A percentile compares a stretch with the other conserved stretches of the same genome.
Conservation (phyloP, 2,329 filamentous ascomycete species). For the Chrysosporium keratinophilum region DNA sequence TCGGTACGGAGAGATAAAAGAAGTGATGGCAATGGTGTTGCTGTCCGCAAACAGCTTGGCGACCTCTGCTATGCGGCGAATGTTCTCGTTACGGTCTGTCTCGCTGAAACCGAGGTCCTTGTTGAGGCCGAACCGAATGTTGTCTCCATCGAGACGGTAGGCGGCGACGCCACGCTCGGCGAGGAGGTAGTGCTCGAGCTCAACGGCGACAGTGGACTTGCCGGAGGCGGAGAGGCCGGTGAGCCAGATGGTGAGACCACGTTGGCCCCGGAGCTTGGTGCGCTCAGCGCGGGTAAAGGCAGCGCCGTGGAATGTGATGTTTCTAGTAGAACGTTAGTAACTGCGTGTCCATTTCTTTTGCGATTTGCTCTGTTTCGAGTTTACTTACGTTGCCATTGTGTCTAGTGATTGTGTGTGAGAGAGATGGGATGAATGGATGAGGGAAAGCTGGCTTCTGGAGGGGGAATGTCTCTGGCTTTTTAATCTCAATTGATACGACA, state of each 20-base stretch:
- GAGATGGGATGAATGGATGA: conserved; percentile 1
- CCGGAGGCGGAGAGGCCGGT: conserved; percentile 92
- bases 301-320: conserved; percentile 40
- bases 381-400: conserved; percentile 14
- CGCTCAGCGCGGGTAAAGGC: conserved; percentile 36
- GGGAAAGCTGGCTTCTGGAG: background rate
- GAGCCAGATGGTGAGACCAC: conserved; percentile 93
- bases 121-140: conserved; percentile 95
- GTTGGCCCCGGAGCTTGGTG: conserved; percentile 56
- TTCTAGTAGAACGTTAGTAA: conserved; percentile 23
- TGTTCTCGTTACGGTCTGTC: conserved; percentile 92
- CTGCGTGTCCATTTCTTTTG: background rate
- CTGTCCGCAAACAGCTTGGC: conserved; percentile 94
- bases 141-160: conserved; percentile 95
- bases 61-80: conserved; percentile 89
- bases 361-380: background rate
- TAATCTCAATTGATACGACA: background rate
- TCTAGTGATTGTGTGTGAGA: background rate
- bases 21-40: conserved; percentile 77
- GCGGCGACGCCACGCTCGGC: conserved; percentile 60
- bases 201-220: conserved; percentile 93
- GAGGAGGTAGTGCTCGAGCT: conserved; percentile 91
- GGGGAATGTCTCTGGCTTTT: conserved; percentile 5
- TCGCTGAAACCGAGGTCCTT: conserved; percentile 94
- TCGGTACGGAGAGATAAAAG: conserved; percentile 92